Base-by-base conservation (phyloP, 306 rosid genomes). In the Biancaea sappan region DNA sequence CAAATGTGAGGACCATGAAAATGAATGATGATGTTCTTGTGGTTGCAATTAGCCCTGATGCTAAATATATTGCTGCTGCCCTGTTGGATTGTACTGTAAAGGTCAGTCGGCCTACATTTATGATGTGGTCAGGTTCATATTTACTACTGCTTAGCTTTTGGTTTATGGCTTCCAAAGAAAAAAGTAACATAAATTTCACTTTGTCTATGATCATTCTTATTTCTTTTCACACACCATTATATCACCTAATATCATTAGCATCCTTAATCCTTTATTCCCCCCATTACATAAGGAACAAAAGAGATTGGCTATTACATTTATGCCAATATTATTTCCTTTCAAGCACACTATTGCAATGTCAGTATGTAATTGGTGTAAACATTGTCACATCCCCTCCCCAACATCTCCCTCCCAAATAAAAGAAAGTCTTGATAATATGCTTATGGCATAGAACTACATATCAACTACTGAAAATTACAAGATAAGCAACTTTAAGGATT, bases 1-100 rank as follows among this genome's bases (percentile, higher is more conserved):
- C 96, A 76, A 90, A 84, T 85, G 90, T 88, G 76, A 83, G 81
- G 75, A 84, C 91, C 34, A 58, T 88, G 97, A 94, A 82, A 81
- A 90, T 94, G 97, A 90, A 88, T 43, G 96, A 88, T 73, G 98
- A 94, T 48, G 97, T 85, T 69, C 89, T 90, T 64, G 91, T 82
- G 41, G 87, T 92, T 81, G 86, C 90, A 80, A 83, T 90, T 38
- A 94, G 97, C 78, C 98, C 98, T 26, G 97, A 91, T 87, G 86
- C 88, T 50, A 94, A 94, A 78, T 94, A 88, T 83, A 76, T 94
- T 71, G 94, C 94, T 40, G 90, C 83, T 77, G 97, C 98, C 16
- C 80, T 94, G 61, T 86, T 90, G 87, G 95, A 86, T 81, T 75
- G 87, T 79, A 85, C 96, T 32, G 97, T 94, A 81, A 90, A 91